These are phyloP conservation scores for Urostyla sp. DNA, from an alignment of 73 alveolate genomes.

Conservation along the genomic window DNA sequence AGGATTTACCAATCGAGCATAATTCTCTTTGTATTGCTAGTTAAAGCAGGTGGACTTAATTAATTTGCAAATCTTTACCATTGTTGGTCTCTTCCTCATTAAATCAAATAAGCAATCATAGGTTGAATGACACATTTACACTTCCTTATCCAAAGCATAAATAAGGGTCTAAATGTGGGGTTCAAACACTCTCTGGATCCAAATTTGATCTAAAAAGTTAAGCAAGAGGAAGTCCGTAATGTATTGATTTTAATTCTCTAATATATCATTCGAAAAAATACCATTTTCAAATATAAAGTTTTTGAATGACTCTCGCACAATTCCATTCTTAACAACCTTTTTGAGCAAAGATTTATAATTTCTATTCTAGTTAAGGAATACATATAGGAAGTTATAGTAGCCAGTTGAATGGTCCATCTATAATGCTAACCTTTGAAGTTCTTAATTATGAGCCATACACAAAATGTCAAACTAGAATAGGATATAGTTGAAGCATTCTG, in stretches of 20 bases:
- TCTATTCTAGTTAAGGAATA: not conserved
- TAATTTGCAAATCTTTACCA: too few relatives aligned
- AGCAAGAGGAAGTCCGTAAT: conserved; percentile 15
- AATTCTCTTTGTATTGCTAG: too few relatives aligned
- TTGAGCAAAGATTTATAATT: conserved; percentile 5
- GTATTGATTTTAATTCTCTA: not conserved
- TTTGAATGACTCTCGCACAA: conserved; percentile 7
- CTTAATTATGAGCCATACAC: conserved; percentile 19
- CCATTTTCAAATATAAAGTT: not conserved
- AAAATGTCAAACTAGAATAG: not conserved
- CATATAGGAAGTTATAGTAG: not conserved
- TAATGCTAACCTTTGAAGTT: not conserved
- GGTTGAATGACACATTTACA: not conserved
- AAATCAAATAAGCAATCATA: too few relatives aligned
- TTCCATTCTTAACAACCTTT: not conserved
- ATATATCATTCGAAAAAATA: not conserved
- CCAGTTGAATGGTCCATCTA: not conserved
- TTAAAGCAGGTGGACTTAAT: too few relatives aligned
- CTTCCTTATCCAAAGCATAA: not conserved
- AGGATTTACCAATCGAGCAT: too few relatives aligned
- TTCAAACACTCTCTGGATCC: conserved; percentile 11
- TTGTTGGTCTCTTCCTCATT: too few relatives aligned
- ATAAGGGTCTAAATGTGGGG: not conserved
- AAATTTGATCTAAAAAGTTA: conserved; percentile 19
- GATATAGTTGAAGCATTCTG: not conserved